Evolutionary conservation across 306 rosid genomes (phyloP), one percentile per base, ranked within the genome.

Genomic region (Ceratonia siliqua): DNA sequence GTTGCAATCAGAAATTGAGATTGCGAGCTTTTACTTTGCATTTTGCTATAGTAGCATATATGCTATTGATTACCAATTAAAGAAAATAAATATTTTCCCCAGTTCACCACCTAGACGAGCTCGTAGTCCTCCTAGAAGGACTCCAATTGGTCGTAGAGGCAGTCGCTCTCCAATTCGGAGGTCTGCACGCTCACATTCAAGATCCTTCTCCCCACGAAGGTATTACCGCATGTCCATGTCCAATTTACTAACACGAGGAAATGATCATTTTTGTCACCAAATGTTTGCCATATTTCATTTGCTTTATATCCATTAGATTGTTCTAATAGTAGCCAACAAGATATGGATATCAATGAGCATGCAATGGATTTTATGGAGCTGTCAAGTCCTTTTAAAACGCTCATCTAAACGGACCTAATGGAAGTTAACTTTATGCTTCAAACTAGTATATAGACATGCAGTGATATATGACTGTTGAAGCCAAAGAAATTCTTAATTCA

Each of bases 71-170:
- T 25, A 11, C 22, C 20, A 12, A 46, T 72, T 82, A 74, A 53
- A 70, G 21, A 28, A 22, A 36, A 42, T 21, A 45, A 46, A 38
- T 25, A 42, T 78, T 81, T 74, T 81, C n/a, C n/a, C 62, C 67
- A 88, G 97, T 8, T 82, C 97, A 63, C 98, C 97, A 70, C 92
- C 87, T 73, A 87, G 98, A 74, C 81, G 98, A 52, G 72, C 85
- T 79, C 96, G 94, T 35, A 93, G 96, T 78, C 98, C 98, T 79
- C 97, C 93, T 58, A 89, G 98, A 84, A 93, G 98, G 64, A 88
- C 97, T 85, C 97, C 98, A 43, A 66, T 88, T 17, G 62, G 78
- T 79, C 94, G 91, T 18, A 91, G 96, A 74, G 91, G 92, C 18
- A 89, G 86, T 77, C 95, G 96, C 62, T 89, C 98, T 81, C 98